phyloP scores from a whole-genome alignment of 2,329 filamentous ascomycete species.

The Dendrostoma leiphaemia region DNA sequence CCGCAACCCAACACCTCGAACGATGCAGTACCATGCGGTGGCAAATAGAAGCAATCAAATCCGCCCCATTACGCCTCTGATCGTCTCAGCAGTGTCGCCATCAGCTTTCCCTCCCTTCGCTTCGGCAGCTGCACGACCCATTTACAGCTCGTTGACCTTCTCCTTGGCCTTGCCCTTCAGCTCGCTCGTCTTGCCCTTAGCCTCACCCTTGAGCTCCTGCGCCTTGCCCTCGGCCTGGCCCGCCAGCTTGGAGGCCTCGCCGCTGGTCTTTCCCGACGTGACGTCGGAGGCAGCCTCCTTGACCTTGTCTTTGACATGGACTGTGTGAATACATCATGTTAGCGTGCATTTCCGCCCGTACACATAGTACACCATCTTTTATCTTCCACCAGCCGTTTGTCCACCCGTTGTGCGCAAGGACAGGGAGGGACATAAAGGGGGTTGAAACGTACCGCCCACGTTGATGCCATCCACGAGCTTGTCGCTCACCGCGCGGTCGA shows the following conservation, averaged over 20 bases:
- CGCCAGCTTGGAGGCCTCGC: slow-evolving; percentile 31
- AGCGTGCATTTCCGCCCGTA: too few species aligned
- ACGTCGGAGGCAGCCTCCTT: slow-evolving; percentile 42
- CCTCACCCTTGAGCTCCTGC: slow-evolving; percentile 36
- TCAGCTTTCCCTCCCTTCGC: too few species aligned
- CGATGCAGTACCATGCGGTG: too few species aligned
- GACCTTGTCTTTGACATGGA: slow-evolving; percentile 41
- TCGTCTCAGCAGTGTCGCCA: too few species aligned
- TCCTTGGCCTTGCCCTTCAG: slow-evolving; percentile 20
- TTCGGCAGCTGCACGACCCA: too few species aligned
- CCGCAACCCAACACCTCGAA: too few species aligned
- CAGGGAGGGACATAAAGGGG: background rate
- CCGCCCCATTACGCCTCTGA: too few species aligned
- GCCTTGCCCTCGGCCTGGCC: slow-evolving; percentile 38
- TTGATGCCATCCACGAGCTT: slow-evolving; percentile 63
- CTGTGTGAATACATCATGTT: slow-evolving; percentile 28
- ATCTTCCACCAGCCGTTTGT: too few species aligned
- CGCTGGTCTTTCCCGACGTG: slow-evolving; percentile 33
- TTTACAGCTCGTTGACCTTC: slow-evolving; percentile 18
- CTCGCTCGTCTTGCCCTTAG: slow-evolving; percentile 27
- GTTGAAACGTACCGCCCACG: slow-evolving; percentile 46
- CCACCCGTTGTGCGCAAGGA: too few species aligned
- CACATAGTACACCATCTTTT: too few species aligned
- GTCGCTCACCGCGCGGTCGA: slow-evolving; percentile 59
- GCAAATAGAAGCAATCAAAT: too few species aligned